These are phyloP conservation scores for Pseudogymnoascus sp. DNA, from an alignment of 2,329 filamentous ascomycete genomes.

Conservation along the genomic window DNA sequence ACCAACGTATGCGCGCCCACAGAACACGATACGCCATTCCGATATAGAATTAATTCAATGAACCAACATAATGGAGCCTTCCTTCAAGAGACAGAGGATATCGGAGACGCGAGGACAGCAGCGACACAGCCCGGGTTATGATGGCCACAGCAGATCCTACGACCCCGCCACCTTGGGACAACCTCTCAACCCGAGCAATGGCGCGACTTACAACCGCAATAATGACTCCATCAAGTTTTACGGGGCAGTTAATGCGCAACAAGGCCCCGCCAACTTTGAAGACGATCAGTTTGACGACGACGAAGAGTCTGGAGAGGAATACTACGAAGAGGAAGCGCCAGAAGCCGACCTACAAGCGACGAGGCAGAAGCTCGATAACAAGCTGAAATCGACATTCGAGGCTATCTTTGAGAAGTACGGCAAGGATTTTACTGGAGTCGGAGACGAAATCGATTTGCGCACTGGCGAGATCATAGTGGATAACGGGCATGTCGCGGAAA, in stretches of 20 bases:
- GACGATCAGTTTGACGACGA: not conserved
- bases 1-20: not conserved
- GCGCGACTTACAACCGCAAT: not conserved
- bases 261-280: not conserved
- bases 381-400: constrained; percentile 79
- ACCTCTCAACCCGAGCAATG: not conserved
- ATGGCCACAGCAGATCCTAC: not conserved
- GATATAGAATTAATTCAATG: not conserved
- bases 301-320: constrained; percentile 16
- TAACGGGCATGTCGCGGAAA: constrained; percentile 73
- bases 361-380: constrained; percentile 59
- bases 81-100: not conserved
- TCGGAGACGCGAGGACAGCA: not conserved
- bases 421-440: constrained; percentile 73
- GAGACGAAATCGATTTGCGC: constrained; percentile 81
- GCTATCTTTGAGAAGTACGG: constrained; percentile 84
- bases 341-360: constrained; percentile 53
- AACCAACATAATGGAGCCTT: not conserved
- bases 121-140: not conserved
- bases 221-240: not conserved
- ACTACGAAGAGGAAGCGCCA: constrained; percentile 42
- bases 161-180: not conserved
- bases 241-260: not conserved
- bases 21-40: not conserved
- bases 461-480: constrained; percentile 81